phyloP scores from a whole-genome alignment of 1,284 basidiomycete species.

The Cutaneotrichosporon sp. region DNA sequence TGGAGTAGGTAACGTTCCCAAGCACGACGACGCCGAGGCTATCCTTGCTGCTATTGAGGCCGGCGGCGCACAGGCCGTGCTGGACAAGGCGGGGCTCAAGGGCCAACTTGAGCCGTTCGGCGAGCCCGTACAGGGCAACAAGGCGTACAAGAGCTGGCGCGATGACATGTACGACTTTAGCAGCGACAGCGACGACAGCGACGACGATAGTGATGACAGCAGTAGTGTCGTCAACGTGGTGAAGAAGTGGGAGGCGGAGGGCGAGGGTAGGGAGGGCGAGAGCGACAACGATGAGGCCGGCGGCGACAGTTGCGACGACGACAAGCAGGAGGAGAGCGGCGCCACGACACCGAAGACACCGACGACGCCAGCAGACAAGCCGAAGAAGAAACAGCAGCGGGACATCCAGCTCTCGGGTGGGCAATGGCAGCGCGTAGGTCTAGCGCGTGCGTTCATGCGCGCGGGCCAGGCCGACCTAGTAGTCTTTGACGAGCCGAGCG shows the following conservation, averaged over 20 bases:
- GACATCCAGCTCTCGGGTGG: constrained; percentile 14
- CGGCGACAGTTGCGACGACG: not conserved
- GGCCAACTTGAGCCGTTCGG: constrained; percentile 9
- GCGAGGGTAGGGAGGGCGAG: no score
- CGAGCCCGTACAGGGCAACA: not conserved
- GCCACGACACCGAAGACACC: not conserved
- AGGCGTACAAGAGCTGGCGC: not conserved
- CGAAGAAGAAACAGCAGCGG: not conserved
- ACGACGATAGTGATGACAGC: constrained; percentile 1
- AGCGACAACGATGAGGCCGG: no score
- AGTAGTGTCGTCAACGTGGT: not conserved
- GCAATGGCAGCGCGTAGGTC: constrained; percentile 78
- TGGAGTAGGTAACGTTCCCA: constrained; percentile 62
- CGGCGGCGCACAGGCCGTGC: constrained; percentile 57
- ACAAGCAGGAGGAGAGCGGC: not conserved
- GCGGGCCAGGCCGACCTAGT: constrained; percentile 71
- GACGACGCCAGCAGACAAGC: not conserved
- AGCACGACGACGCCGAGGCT: constrained; percentile 43
- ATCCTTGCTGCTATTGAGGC: constrained; percentile 60
- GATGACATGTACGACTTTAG: not conserved
- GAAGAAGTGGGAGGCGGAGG: not conserved
- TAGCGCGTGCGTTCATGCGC: constrained; percentile 78
- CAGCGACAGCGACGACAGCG: constrained; percentile 3
- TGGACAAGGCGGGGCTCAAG: constrained; percentile 22
- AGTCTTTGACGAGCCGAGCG: constrained; percentile 58